Conservation (phyloP, 176 grass and related monocot genomes). For the Avena eriantha region DNA sequence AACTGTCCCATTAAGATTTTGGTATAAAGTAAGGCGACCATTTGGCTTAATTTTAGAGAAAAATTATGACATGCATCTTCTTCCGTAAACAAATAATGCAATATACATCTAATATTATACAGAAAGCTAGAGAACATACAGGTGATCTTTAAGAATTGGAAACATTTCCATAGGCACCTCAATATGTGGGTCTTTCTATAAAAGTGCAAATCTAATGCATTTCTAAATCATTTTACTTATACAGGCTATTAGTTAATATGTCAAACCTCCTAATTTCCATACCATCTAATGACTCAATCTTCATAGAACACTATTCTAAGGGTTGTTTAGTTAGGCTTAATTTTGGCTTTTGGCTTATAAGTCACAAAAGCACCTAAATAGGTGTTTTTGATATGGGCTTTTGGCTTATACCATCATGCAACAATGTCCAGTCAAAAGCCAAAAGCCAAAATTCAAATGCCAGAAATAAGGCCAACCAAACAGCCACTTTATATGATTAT, state of each 20-base stretch:
- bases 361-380: too few relatives aligned
- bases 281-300: slow-evolving; percentile 17
- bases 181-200: not conserved
- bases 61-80: slow-evolving; percentile 9
- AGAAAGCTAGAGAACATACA: slow-evolving; percentile 33
- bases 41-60: slow-evolving; percentile 33
- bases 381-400: too few relatives aligned
- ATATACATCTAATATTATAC: slow-evolving; percentile 4
- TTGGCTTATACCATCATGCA: too few relatives aligned
- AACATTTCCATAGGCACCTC: slow-evolving; percentile 7
- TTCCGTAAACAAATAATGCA: not conserved
- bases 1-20: not conserved
- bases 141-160: not conserved
- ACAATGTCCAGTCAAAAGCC: too few relatives aligned
- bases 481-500: slow-evolving; percentile 26
- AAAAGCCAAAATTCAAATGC: too few relatives aligned
- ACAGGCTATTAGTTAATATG: slow-evolving; percentile 16
- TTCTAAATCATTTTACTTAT: slow-evolving; percentile 26
- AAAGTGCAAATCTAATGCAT: not conserved
- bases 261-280: slow-evolving; percentile 21
- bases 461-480: too few relatives aligned
- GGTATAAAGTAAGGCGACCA: slow-evolving; percentile 7
- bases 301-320: not conserved
- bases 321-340: too few relatives aligned
- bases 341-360: too few relatives aligned